Percentiles rank a stretch among this genome's conserved stretches.
phyloP scores from a whole-genome alignment of 2,329 filamentous ascomycete genomes.

The Elsinoe fawcettii region DNA sequence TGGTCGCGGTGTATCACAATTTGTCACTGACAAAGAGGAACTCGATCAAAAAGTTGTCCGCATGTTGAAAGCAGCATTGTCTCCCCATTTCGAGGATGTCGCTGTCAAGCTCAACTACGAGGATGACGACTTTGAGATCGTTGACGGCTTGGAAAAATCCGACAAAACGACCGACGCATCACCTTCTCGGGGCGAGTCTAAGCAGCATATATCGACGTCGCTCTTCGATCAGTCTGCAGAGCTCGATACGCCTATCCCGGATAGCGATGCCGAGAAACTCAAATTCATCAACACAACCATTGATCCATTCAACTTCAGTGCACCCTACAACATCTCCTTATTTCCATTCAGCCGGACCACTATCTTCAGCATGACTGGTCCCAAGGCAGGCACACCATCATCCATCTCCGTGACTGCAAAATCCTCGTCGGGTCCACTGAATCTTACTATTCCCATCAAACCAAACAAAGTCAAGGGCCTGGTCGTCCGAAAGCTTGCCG shows the following conservation, averaged over 20 bases:
- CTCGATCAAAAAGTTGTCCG: slow-evolving; percentile 62
- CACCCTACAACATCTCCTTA: slow-evolving; percentile 54
- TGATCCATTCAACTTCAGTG: slow-evolving; percentile 58
- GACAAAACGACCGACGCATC: background rate
- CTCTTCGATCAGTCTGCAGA: slow-evolving; percentile 50
- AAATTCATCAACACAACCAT: slow-evolving; percentile 45
- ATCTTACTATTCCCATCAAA: slow-evolving; percentile 57
- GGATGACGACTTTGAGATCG: slow-evolving; percentile 53
- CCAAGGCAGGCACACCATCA: slow-evolving; percentile 37
- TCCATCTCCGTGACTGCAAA: slow-evolving; percentile 53
- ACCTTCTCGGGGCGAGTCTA: background rate
- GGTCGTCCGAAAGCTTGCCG: slow-evolving; percentile 63
- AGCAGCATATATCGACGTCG: slow-evolving; percentile 42
- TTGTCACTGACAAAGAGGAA: slow-evolving; percentile 55
- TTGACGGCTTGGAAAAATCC: slow-evolving; percentile 41
- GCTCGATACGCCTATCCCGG: slow-evolving; percentile 33
- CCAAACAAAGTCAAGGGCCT: slow-evolving; percentile 39
- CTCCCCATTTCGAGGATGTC: slow-evolving; percentile 58
- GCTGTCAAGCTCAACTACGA: slow-evolving; percentile 55
- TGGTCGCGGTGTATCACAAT: slow-evolving; percentile 54
- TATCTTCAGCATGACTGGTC: slow-evolving; percentile 57
- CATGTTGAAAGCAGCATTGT: slow-evolving; percentile 65
- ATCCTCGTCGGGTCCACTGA: slow-evolving; percentile 50
- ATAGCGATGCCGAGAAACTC: slow-evolving; percentile 36
- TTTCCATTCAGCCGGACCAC: slow-evolving; percentile 60